These are phyloP conservation scores for Blastomyces gilchristii DNA, from an alignment of 2,329 filamentous ascomycete species.

Conservation along the genomic window DNA sequence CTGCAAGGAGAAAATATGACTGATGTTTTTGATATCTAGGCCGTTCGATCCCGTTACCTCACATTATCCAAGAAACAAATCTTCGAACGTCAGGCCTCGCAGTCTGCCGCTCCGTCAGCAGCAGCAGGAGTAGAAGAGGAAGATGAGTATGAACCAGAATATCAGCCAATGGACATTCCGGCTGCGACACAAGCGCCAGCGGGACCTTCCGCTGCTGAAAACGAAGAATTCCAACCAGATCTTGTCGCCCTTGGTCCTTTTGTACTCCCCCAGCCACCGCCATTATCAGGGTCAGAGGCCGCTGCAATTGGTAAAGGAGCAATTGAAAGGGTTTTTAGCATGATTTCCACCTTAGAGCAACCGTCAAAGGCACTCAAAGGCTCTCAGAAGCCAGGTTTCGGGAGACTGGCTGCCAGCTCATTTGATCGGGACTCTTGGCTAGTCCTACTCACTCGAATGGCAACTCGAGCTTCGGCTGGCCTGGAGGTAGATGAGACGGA, in stretches of 20 bases:
- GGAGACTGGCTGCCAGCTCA: slow-evolving; percentile 70
- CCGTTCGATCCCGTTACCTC: slow-evolving; percentile 31
- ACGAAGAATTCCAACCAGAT: slow-evolving; percentile 57
- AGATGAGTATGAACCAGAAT: slow-evolving; percentile 87
- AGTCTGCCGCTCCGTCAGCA: slow-evolving; percentile 22
- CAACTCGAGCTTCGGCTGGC: slow-evolving; percentile 64
- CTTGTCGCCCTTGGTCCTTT: slow-evolving; percentile 60
- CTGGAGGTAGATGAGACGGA: slow-evolving; percentile 44
- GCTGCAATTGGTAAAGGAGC: slow-evolving; percentile 65
- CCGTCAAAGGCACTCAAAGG: slow-evolving; percentile 45
- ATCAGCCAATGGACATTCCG: slow-evolving; percentile 55
- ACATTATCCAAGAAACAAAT: slow-evolving; percentile 30
- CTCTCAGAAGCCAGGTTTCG: slow-evolving; percentile 55
- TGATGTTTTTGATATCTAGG: slow-evolving; percentile 18
- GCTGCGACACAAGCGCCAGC: slow-evolving; percentile 41
- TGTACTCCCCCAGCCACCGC: slow-evolving; percentile 64
- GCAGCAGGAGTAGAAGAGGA: slow-evolving; percentile 53
- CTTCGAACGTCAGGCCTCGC: slow-evolving; percentile 15
- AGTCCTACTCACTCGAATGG: slow-evolving; percentile 73
- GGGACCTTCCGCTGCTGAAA: slow-evolving; percentile 60
- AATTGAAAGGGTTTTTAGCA: slow-evolving; percentile 65
- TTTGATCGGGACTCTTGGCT: slow-evolving; percentile 87
- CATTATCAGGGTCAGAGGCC: slow-evolving; percentile 60
- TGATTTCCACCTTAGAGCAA: slow-evolving; percentile 64
- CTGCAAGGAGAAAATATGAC: background rate